phyloP scores from a whole-genome alignment of 805 yeast species.

The Kazachstania viticola region DNA sequence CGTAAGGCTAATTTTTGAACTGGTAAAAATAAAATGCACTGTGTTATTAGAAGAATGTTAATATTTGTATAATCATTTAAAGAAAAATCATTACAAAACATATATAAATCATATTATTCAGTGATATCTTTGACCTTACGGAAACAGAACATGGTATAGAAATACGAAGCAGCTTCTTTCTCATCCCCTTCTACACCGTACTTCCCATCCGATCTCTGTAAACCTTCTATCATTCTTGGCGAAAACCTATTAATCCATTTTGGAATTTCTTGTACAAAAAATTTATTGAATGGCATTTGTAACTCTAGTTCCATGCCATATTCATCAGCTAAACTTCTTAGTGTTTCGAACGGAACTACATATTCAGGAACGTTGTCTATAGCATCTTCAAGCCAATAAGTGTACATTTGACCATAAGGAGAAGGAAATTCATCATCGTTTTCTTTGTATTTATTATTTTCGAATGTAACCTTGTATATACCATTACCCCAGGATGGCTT shows the following conservation, averaged over 20 bases:
- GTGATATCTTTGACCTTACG: conserved; percentile 38
- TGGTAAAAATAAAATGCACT: too few species aligned
- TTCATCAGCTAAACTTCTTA: conserved; percentile 75
- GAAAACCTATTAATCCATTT: conserved; percentile 45
- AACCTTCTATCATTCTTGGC: conserved; percentile 53
- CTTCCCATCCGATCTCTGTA: conserved; percentile 66
- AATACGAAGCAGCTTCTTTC: conserved; percentile 76
- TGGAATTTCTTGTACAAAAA: conserved; percentile 73
- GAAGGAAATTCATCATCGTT: conserved; percentile 57
- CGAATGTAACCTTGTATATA: conserved; percentile 71
- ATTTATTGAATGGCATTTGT: conserved; percentile 67
- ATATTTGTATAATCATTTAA: too few species aligned
- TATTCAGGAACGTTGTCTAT: conserved; percentile 95
- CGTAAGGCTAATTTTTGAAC: too few species aligned
- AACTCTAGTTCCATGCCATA: conserved; percentile 62
- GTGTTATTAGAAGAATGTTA: too few species aligned
- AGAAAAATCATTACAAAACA: too few species aligned
- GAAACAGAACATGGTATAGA: conserved; percentile 76
- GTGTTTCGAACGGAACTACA: conserved; percentile 86
- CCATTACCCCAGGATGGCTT: conserved; percentile 71
- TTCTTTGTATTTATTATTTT: conserved; percentile 54
- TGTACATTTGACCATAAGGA: conserved; percentile 76
- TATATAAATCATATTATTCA: too few species aligned
- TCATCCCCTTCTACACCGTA: conserved; percentile 85
- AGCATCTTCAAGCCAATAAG: conserved; percentile 79